These are phyloP conservation scores for Botryotinia calthae DNA, from an alignment of 2,329 filamentous ascomycete species.

Conservation along the genomic window DNA sequence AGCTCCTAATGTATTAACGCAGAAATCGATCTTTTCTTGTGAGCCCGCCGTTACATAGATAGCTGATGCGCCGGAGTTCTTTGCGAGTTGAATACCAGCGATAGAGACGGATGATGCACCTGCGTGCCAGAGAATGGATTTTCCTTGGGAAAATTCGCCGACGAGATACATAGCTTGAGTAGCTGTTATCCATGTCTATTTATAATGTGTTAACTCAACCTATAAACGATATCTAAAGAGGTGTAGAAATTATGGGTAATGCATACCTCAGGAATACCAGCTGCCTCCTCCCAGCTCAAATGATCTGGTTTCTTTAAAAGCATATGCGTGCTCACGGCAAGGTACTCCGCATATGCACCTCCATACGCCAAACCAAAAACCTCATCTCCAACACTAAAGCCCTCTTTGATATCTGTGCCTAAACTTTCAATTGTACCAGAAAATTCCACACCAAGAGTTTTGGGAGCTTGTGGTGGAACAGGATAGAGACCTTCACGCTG, in stretches of 20 bases:
- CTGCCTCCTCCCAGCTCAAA: slow-evolving; percentile 70
- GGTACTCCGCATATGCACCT: slow-evolving; percentile 84
- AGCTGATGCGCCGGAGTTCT: slow-evolving; percentile 62
- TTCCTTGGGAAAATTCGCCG: slow-evolving; percentile 66
- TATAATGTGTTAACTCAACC: neutral
- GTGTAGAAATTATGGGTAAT: neutral
- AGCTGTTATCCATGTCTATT: slow-evolving; percentile 78
- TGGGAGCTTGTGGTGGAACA: slow-evolving; percentile 65
- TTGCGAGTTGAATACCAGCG: slow-evolving; percentile 79
- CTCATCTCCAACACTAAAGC: slow-evolving; percentile 71
- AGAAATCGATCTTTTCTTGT: slow-evolving; percentile 77
- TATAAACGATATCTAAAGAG: neutral
- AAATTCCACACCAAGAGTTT: slow-evolving; percentile 76
- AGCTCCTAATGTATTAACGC: slow-evolving; percentile 71
- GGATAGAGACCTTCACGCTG: slow-evolving; percentile 74
- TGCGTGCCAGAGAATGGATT: slow-evolving; percentile 85
- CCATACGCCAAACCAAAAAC: slow-evolving; percentile 91
- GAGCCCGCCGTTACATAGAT: slow-evolving; percentile 81
- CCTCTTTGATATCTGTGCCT: slow-evolving; percentile 45
- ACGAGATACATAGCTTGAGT: slow-evolving; percentile 85
- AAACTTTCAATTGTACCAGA: slow-evolving; percentile 65
- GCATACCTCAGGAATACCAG: slow-evolving; percentile 73
- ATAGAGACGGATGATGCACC: slow-evolving; percentile 88
- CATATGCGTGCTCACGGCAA: slow-evolving; percentile 74
- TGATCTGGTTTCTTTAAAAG: slow-evolving; percentile 75